These are phyloP conservation scores for Rhizopogon vesiculosus DNA, from an alignment of 768 basidiomycete species.

Conservation along the genomic window DNA sequence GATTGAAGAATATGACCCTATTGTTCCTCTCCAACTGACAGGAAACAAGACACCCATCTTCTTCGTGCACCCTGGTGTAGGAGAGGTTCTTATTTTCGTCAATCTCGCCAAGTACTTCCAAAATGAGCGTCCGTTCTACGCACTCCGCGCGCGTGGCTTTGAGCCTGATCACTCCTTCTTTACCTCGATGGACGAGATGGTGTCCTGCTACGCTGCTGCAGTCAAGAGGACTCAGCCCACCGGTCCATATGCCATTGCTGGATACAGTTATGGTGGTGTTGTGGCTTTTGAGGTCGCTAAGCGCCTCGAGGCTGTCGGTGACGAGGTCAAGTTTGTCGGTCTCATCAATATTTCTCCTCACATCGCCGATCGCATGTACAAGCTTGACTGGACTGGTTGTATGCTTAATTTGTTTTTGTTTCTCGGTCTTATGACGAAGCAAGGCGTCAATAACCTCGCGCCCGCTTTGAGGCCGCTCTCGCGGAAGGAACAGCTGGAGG, in stretches of 20 bases:
- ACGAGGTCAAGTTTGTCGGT: conserved; percentile 36
- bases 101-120: conserved; percentile 34
- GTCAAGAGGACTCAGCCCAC: conserved; percentile 28
- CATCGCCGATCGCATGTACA: conserved; percentile 36
- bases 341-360: conserved; percentile 39
- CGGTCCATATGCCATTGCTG: conserved; percentile 38
- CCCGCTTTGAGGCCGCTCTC: conserved; percentile 11
- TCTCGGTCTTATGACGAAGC: conserved; percentile 28
- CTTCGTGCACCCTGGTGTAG: conserved; percentile 39
- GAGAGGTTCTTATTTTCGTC: conserved; percentile 35
- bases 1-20: conserved; percentile 28
- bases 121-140: conserved; percentile 39
- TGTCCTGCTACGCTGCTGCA: conserved; percentile 29
- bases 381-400: conserved; percentile 34
- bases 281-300: conserved; percentile 41
- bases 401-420: conserved; percentile 34
- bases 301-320: conserved; percentile 28
- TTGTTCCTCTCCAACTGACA: conserved; percentile 31
- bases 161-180: conserved; percentile 33
- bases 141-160: conserved; percentile 41
- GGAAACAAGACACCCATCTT: conserved; percentile 37
- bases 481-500: conserved; percentile 15
- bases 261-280: conserved; percentile 42
- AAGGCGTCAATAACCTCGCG: conserved; percentile 12
- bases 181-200: conserved; percentile 35